Conservation (phyloP, 1,139 yeast species). For the Saccharomycopsis hybrid region DNA sequence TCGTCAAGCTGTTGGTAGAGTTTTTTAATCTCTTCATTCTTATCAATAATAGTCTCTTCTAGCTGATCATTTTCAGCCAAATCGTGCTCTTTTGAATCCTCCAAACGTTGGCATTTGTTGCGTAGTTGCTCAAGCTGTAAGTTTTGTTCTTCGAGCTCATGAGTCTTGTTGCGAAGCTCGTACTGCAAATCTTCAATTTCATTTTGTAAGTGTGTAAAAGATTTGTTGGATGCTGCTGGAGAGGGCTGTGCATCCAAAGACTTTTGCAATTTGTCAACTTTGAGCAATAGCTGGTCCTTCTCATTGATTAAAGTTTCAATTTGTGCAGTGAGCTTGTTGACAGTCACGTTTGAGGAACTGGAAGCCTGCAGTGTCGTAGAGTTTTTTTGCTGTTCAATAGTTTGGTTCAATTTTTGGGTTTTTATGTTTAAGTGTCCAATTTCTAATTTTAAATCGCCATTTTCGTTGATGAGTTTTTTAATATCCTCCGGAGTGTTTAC, state of each 20-base stretch:
- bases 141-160: constrained; percentile 23
- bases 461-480: constrained; percentile 17
- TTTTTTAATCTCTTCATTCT: constrained; percentile 23
- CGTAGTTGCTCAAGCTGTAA: constrained; percentile 22
- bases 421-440: constrained; percentile 4
- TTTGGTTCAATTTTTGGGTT: neutral
- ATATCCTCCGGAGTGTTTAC: constrained; percentile 28
- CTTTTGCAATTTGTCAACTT: constrained; percentile 21
- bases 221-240: constrained; percentile 3
- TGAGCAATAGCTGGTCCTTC: constrained; percentile 8
- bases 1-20: constrained; percentile 24
- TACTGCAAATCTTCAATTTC: constrained; percentile 25
- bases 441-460: constrained; percentile 22
- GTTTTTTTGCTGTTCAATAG: neutral
- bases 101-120: constrained; percentile 11
- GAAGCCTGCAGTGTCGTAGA: neutral
- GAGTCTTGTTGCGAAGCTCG: constrained; percentile 24
- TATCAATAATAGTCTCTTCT: constrained; percentile 25
- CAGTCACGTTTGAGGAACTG: neutral
- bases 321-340: neutral
- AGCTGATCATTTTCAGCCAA: constrained; percentile 19
- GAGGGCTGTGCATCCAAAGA: neutral
- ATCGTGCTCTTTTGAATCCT: constrained; percentile 13
- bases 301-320: constrained; percentile 7
- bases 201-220: constrained; percentile 16